phyloP scores from a whole-genome alignment of 2,329 filamentous ascomycete species.

The Cercospora sesami region DNA sequence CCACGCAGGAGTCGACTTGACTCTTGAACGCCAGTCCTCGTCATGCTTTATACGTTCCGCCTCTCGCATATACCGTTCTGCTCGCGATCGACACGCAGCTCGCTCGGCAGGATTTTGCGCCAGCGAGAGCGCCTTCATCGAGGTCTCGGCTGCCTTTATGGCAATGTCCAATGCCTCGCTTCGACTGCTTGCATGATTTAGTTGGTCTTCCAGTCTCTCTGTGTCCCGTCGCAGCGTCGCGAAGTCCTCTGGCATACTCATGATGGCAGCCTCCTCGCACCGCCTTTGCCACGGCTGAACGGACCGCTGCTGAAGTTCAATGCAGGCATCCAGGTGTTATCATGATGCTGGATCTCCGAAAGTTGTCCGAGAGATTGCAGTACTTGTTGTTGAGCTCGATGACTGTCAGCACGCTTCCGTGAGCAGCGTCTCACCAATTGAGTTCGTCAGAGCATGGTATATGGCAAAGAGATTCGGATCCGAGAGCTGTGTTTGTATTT shows the following conservation, averaged over 20 bases:
- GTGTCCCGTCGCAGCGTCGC: conserved; percentile 29
- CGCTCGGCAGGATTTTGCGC: conserved; percentile 64
- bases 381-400: not conserved
- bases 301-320: not conserved
- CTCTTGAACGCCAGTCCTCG: conserved; percentile 30
- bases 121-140: conserved; percentile 72
- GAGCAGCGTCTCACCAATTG: not conserved
- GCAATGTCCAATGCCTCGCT: conserved; percentile 70
- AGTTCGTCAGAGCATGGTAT: not conserved
- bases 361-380: not conserved
- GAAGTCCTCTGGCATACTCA: conserved; percentile 15
- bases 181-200: conserved; percentile 29
- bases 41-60: conserved; percentile 73
- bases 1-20: not conserved
- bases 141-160: conserved; percentile 75
- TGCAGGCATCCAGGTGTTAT: not conserved
- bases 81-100: conserved; percentile 66
- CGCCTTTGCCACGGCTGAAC: not conserved
- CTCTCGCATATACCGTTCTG: conserved; percentile 63
- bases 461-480: not conserved
- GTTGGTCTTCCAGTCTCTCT: conserved; percentile 25
- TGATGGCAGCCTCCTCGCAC: not conserved
- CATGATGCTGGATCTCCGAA: not conserved
- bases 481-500: not conserved
- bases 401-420: not conserved